Base-by-base conservation (phyloP, 1,284 basidiomycete species). In the Pascua sp. region DNA sequence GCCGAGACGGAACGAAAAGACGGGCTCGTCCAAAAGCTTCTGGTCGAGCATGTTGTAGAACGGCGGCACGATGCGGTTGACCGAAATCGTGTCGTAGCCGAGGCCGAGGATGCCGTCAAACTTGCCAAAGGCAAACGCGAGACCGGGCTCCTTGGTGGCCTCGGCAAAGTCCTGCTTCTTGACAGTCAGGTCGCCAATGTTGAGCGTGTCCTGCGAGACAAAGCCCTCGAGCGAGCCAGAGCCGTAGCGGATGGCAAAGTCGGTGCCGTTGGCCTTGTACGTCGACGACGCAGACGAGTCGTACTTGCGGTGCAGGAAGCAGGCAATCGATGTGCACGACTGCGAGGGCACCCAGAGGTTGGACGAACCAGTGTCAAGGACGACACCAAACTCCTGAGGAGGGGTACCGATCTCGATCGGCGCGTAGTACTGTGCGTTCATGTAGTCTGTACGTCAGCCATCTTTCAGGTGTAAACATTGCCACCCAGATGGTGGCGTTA, bases 401-500 rank as follows among this genome's bases (percentile, higher is more conserved):
- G 78, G 78, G 9, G 72, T 79, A 48, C 81, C 95, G 55, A 98
- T 76, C 11, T 80, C 78, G 64, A 98, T 95, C 66, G 94, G 89
- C 41, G 92, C 84, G 76, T 85, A 98, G 81, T 98, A 98, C 78
- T 98, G 95, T 36, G 95, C 94, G 74, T 98, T 98, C 85, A 96
- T 86, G 80, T 92, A 98, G 82, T 98, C 94, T 85, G 63, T 53
- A 13, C 32, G n/a, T 16, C 11, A 8, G 16, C 18, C 8, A 11
- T 7, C 18, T 13, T 13, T 38, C 15, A 32, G 24, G 24, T 32
- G 24, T 32, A 32, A 32, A 32, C 24, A 32, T 32, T 32, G 24
- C 24, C 24, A 32, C 24, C 24, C 24, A 32, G 24, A 7, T 7
- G 24, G 24, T 32, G 24, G 24, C 24, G 24, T 32, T 32, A 32